These are phyloP conservation scores for Exophiala xenobiotica DNA, from an alignment of 2,329 filamentous ascomycete species.

Conservation along the genomic window DNA sequence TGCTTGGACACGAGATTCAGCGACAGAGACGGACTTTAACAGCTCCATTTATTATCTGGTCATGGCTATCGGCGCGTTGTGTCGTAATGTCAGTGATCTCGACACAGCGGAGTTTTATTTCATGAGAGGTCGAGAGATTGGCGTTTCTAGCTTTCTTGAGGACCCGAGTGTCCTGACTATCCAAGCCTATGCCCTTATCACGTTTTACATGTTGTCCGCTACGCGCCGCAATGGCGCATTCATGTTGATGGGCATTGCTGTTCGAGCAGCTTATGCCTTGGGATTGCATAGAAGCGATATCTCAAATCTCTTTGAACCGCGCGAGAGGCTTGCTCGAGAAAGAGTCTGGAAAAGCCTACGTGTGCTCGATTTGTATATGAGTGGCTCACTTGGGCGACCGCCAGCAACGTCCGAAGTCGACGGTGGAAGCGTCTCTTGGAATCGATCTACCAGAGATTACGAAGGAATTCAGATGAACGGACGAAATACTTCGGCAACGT, in stretches of 20 bases:
- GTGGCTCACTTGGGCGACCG: constrained; percentile 52
- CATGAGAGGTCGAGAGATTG: constrained; percentile 44
- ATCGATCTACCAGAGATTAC: constrained; percentile 32
- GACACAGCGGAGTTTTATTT: constrained; percentile 49
- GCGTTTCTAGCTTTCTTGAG: constrained; percentile 48
- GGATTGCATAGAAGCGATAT: constrained; percentile 54
- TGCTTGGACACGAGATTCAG: constrained; percentile 39
- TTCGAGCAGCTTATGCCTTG: constrained; percentile 53
- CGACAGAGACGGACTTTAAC: constrained; percentile 38
- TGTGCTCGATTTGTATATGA: constrained; percentile 53
- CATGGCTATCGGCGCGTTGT: constrained; percentile 48
- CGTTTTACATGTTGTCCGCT: constrained; percentile 53
- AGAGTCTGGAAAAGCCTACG: constrained; percentile 55
- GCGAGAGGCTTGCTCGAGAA: constrained; percentile 45
- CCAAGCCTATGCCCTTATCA: constrained; percentile 53
- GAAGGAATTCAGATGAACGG: constrained; percentile 43
- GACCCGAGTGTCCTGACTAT: constrained; percentile 53
- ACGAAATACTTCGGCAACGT: constrained; percentile 46
- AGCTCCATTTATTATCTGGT: constrained; percentile 53
- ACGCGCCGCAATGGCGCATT: constrained; percentile 55
- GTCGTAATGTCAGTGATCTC: constrained; percentile 40
- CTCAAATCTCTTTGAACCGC: constrained; percentile 49
- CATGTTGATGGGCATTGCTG: constrained; percentile 53
- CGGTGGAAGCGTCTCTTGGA: constrained; percentile 30
- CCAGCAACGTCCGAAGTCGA: constrained; percentile 55